phyloP scores from a whole-genome alignment of 805 yeast genomes.

The Brettanomyces sp. region DNA sequence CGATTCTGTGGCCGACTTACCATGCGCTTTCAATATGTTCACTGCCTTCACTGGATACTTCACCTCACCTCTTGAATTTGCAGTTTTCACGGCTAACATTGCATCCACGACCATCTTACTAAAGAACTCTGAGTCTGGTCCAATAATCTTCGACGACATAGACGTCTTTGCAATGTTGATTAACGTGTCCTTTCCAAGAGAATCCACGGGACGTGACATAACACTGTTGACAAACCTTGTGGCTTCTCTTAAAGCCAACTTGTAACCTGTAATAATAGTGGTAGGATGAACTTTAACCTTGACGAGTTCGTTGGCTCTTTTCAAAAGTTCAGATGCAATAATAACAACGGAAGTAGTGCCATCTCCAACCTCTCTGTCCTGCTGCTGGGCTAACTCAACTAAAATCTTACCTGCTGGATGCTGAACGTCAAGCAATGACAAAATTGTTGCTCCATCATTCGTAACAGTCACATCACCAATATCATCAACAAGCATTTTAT shows the following conservation, averaged over 20 bases:
- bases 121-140: conserved; percentile 87
- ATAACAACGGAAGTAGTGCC: conserved; percentile 88
- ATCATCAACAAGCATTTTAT: conserved; percentile 97
- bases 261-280: conserved; percentile 92
- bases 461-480: conserved; percentile 99
- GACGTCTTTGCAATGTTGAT: conserved; percentile 92
- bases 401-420: conserved; percentile 98
- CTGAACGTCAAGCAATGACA: conserved; percentile 85
- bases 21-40: conserved; percentile 91
- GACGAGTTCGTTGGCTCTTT: conserved; percentile 89
- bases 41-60: conserved; percentile 97
- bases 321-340: conserved; percentile 85
- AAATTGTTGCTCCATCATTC: conserved; percentile 96
- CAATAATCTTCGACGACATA: conserved; percentile 94
- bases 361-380: conserved; percentile 97
- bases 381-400: conserved; percentile 96
- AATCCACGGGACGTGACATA: conserved; percentile 69
- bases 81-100: conserved; percentile 87
- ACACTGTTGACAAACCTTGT: conserved; percentile 78
- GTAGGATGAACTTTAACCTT: conserved; percentile 95
- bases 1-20: conserved; percentile 84
- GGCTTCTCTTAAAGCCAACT: conserved; percentile 89
- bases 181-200: conserved; percentile 74
- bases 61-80: conserved; percentile 76
- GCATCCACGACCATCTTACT: conserved; percentile 90